Conservation (phyloP, 371 early-diverging fungal genomes). For the Actinomortierella wolfii region DNA sequence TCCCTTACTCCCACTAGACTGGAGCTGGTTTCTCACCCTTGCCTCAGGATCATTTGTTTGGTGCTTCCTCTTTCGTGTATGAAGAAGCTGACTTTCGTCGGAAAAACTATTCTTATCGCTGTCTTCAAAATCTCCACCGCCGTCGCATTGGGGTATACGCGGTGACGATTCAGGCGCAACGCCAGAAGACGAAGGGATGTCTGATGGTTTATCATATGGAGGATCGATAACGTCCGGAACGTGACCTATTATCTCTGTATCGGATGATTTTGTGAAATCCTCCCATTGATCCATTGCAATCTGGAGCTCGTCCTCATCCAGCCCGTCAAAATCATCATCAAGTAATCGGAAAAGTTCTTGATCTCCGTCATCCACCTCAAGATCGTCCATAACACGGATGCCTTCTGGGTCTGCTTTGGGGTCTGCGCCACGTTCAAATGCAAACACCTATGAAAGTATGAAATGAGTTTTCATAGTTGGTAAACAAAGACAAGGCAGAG, state of each 20-base stretch:
- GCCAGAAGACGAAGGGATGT: not conserved
- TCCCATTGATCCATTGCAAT: slow-evolving; percentile 7
- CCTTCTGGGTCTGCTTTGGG: too few species aligned
- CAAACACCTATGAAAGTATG: too few species aligned
- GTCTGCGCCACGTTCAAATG: too few species aligned
- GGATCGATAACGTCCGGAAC: not conserved
- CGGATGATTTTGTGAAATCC: slow-evolving; percentile 1
- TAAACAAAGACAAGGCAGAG: too few species aligned
- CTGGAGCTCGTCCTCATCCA: slow-evolving; percentile 16
- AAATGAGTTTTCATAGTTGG: too few species aligned
- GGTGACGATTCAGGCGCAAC: not conserved
- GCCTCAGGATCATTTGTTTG: slow-evolving; percentile 2
- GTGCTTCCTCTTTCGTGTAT: not conserved
- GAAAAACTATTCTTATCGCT: not conserved
- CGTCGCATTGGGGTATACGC: slow-evolving; percentile 60
- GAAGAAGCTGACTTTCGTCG: too few species aligned
- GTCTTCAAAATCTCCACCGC: slow-evolving; percentile 47
- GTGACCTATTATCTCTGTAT: slow-evolving; percentile 1
- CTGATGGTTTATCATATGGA: not conserved
- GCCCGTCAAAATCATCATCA: slow-evolving; percentile 17
- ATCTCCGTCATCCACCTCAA: slow-evolving; percentile 24
- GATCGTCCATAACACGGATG: slow-evolving; percentile 24
- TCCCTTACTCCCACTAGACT: too few species aligned
- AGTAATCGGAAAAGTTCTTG: slow-evolving; percentile 23
- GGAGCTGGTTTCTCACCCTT: slow-evolving; percentile 6